Percentiles rank a stretch among this genome's conserved stretches.
phyloP scores from a whole-genome alignment of 164 flowering plant genomes.

The Berberis thunbergii region DNA sequence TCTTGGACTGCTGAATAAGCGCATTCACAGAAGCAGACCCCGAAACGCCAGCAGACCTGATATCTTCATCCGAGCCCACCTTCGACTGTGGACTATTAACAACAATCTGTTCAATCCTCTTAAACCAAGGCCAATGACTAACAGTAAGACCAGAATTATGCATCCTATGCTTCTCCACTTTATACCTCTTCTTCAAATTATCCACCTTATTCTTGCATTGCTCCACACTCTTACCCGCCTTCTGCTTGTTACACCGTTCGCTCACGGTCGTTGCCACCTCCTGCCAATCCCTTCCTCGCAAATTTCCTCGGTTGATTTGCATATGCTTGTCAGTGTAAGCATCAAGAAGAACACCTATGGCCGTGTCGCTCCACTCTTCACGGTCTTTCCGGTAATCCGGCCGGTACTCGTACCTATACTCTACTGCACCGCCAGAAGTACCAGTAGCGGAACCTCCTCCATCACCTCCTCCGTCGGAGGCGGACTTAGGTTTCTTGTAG shows the following conservation, averaged over 20 bases:
- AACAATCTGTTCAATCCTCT: conserved; percentile 75
- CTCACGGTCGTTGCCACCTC: conserved; percentile 31
- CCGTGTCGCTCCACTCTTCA: conserved; percentile 42
- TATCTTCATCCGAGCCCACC: conserved; percentile 38
- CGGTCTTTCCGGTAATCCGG: conserved; percentile 32
- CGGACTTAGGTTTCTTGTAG: conserved; percentile 13
- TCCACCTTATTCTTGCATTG: conserved; percentile 98
- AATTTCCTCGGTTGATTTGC: conserved; percentile 36
- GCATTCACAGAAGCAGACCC: conserved; percentile 15
- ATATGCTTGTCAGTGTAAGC: conserved; percentile 34
- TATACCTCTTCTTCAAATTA: conserved; percentile 91
- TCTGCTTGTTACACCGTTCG: conserved; percentile 14
- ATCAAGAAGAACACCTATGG: conserved; percentile 31
- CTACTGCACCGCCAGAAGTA: not conserved
- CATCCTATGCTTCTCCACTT: conserved; percentile 76
- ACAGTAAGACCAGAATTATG: conserved; percentile 42
- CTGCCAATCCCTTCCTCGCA: conserved; percentile 35
- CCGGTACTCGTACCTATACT: conserved; percentile 14
- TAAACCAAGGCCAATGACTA: conserved; percentile 93
- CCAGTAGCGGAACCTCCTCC: not conserved
- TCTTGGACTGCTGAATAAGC: conserved; percentile 39
- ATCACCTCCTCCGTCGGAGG: too few species aligned
- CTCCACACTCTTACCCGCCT: conserved; percentile 58
- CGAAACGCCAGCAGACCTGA: conserved; percentile 15
- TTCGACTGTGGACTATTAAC: conserved; percentile 10